Evolutionary conservation across 768 basidiomycete genomes (phyloP), one percentile per base, ranked within the genome.

Genomic region (Tephrocybe sp.): DNA sequence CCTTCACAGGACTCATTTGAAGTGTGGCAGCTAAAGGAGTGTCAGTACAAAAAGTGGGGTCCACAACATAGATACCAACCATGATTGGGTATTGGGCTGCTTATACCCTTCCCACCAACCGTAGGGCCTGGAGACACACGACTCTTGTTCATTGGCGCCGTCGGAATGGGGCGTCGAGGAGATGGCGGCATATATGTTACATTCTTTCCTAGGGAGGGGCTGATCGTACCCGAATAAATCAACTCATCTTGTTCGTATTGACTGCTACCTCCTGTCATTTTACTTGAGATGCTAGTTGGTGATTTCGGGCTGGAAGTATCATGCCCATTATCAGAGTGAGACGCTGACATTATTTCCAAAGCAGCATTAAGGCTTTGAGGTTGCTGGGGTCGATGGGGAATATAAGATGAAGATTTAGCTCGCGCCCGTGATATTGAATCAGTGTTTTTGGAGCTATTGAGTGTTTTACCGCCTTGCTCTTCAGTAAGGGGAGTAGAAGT

Each of bases 331-430:
- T 78, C 74, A 16, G 76, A 77, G 29, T 66, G 69, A 1, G 76
- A 68, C 22, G 61, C 69, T 3, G 73, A 69, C 36, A 90, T 66
- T 67, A 83, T 77, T 64, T 90, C 84, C 27, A 86, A 68, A 13
- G 85, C 87, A 48, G 86, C 87, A 56, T 76, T 79, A 39, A 91
- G 71, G 54, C 85, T 88, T 66, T 88, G 87, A 0, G 84, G 83
- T 45, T 71, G 75, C 38, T 78, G 78, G 15, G 82, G 68, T 45
- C 74, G 75, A 63, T 77, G 71, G 13, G 82, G 70, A 24, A 82
- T 66, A 58, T 78, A 77, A 12, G 82, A 73, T 15, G 80, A 77
- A 38, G 79, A 76, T 59, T 80, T 84, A 19, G 76, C 64, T 54
- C 76, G 70, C 36, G 69, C 67, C 33, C 79, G 76, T n/a, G 77